Conservation (phyloP, 176 grass and related monocot species). For the Cenchrus fungigraminus region DNA sequence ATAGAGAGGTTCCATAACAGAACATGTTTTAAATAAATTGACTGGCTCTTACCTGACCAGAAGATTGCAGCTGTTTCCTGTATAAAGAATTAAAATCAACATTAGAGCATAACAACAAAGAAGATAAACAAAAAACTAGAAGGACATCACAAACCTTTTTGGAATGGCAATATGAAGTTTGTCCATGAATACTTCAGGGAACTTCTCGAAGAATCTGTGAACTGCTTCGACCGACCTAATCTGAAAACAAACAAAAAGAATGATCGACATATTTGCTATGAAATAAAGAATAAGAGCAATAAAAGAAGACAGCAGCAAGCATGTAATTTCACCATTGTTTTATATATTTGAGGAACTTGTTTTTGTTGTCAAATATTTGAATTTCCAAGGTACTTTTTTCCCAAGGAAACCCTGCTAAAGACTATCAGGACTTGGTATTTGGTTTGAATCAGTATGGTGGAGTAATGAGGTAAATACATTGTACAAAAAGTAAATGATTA, state of each 20-base stretch:
- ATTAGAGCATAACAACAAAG: slow-evolving; percentile 43
- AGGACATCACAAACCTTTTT: slow-evolving; percentile 61
- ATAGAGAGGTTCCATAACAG: slow-evolving; percentile 2
- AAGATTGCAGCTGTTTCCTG: slow-evolving; percentile 75
- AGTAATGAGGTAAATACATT: not conserved
- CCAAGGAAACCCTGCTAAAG: not conserved
- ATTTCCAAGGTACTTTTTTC: not conserved
- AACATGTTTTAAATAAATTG: not conserved
- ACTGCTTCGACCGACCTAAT: slow-evolving; percentile 86
- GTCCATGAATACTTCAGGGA: slow-evolving; percentile 88
- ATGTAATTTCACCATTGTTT: not conserved
- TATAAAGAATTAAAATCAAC: slow-evolving; percentile 39
- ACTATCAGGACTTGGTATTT: not conserved
- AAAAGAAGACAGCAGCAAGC: slow-evolving; percentile 16
- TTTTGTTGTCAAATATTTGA: not conserved
- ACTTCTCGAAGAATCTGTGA: slow-evolving; percentile 88
- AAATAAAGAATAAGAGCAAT: slow-evolving; percentile 20
- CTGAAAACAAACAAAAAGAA: slow-evolving; percentile 41
- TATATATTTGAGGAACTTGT: not conserved
- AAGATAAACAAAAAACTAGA: slow-evolving; percentile 35
- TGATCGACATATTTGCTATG: not conserved
- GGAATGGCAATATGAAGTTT: slow-evolving; percentile 71
- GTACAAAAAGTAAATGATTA: not conserved
- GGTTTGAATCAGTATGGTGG: not conserved
- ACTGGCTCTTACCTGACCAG: slow-evolving; percentile 58